Conservation (phyloP, 257 asterid genomes). For the Prunella vulgaris region DNA sequence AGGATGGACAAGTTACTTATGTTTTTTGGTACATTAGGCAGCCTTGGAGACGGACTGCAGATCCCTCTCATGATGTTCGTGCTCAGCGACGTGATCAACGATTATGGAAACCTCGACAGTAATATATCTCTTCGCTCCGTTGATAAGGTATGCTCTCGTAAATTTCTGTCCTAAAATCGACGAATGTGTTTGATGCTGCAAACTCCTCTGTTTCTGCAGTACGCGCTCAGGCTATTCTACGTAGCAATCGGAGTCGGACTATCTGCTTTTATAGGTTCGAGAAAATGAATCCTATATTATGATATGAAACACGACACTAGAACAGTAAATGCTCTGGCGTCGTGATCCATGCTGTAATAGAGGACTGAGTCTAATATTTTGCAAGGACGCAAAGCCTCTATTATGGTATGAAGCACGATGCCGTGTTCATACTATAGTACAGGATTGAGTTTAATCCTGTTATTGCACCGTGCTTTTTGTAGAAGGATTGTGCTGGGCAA, state of each 20-base stretch:
- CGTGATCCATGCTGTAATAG: not conserved
- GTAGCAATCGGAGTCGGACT: conserved; percentile 77
- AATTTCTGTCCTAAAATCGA: not conserved
- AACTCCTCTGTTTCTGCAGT: conserved; percentile 18
- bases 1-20: conserved; percentile 55
- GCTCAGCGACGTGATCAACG: conserved; percentile 66
- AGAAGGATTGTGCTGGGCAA: conserved; percentile 92
- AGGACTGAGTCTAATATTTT: not conserved
- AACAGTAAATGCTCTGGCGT: not conserved
- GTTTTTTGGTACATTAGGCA: conserved; percentile 68
- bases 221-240: conserved; percentile 51
- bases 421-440: not conserved
- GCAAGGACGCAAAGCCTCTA: not conserved
- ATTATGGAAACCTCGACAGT: conserved; percentile 38
- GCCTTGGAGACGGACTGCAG: conserved; percentile 92
- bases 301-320: not conserved
- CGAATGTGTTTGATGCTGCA: not conserved
- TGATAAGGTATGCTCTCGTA: conserved; percentile 41
- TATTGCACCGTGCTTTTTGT: conserved; percentile 9
- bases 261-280: conserved; percentile 71
- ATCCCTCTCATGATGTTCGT: conserved; percentile 77
- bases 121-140: conserved; percentile 34
- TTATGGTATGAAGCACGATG: not conserved
- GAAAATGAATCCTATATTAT: not conserved
- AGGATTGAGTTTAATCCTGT: not conserved